Conservation (phyloP, 1,284 basidiomycete genomes). For the Exsudoporus floridanus region DNA sequence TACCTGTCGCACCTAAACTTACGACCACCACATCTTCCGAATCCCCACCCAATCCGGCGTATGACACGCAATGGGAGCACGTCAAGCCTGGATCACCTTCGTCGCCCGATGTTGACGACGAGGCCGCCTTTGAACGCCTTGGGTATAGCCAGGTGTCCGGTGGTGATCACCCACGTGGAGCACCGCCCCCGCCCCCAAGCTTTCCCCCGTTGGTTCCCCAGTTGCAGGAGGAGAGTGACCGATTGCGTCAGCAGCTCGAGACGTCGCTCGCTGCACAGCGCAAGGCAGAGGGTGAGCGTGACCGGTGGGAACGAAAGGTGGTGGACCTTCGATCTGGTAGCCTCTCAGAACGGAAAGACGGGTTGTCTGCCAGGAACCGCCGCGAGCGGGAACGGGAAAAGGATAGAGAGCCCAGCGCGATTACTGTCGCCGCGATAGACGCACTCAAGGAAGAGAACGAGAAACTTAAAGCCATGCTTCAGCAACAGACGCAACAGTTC, state of each 20-base stretch:
- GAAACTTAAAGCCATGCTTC: constrained; percentile 20
- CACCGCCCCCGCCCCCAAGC: not conserved
- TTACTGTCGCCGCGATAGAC: constrained; percentile 3
- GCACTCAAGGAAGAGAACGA: constrained; percentile 28
- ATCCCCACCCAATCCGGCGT: constrained; percentile 4
- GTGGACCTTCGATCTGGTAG: too few relatives aligned
- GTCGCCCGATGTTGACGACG: constrained; percentile 25
- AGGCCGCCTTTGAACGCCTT: constrained; percentile 17
- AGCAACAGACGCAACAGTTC: not conserved
- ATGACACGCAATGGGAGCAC: constrained; percentile 30
- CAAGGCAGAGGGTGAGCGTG: constrained; percentile 15
- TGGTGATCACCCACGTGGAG: not conserved
- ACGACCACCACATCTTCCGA: constrained; percentile 15
- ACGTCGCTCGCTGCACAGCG: constrained; percentile 9
- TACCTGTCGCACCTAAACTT: constrained; percentile 27
- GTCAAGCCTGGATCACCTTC: constrained; percentile 17
- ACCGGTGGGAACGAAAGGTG: too few relatives aligned
- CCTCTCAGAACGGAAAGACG: constrained; percentile 16
- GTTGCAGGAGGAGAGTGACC: constrained; percentile 12
- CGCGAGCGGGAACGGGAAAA: constrained; percentile 25
- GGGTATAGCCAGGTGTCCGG: constrained; percentile 19
- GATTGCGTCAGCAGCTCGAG: constrained; percentile 9
- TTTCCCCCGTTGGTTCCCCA: too few relatives aligned
- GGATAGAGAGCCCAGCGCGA: constrained; percentile 10
- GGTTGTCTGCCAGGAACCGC: constrained; percentile 15